Conservation (phyloP, 2,329 filamentous ascomycete species). For the Chaetomium olivaceum region DNA sequence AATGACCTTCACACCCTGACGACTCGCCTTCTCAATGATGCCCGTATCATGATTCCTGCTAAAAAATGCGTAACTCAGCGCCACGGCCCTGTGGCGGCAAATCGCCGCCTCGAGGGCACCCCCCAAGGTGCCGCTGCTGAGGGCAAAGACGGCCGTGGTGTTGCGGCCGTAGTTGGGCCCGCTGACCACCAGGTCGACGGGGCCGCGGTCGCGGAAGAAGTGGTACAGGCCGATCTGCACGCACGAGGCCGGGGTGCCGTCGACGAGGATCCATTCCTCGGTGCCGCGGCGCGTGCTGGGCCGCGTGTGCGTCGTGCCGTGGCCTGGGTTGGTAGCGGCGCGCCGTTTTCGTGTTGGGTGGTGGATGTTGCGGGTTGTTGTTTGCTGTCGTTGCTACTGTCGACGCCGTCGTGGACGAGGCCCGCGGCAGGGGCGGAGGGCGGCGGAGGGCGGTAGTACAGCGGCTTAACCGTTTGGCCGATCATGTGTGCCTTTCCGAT, state of each 20-base stretch:
- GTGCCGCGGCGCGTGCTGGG: conserved; percentile 48
- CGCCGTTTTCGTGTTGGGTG: not conserved
- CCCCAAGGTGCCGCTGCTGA: conserved; percentile 76
- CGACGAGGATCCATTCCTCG: conserved; percentile 79
- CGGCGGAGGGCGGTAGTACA: conserved; percentile 70
- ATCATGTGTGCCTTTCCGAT: conserved; percentile 98
- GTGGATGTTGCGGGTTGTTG: not conserved
- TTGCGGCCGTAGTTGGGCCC: conserved; percentile 85
- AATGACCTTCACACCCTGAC: conserved; percentile 73
- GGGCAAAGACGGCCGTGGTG: conserved; percentile 74
- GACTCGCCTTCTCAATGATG: conserved; percentile 75
- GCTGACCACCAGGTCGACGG: conserved; percentile 74
- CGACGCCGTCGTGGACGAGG: conserved; percentile 32
- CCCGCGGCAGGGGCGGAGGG: conserved; percentile 39
- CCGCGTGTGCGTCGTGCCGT: conserved; percentile 66
- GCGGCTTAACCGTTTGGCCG: conserved; percentile 79
- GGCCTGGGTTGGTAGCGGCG: conserved; percentile 39
- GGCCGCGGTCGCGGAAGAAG: conserved; percentile 70
- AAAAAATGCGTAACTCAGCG: conserved; percentile 89
- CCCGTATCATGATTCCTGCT: conserved; percentile 77
- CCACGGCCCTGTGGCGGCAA: conserved; percentile 70
- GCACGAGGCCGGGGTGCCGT: conserved; percentile 78
- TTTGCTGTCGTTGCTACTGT: conserved; percentile 27
- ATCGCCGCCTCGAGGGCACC: conserved; percentile 76
- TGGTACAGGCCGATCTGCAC: conserved; percentile 82